Percentiles rank a stretch among this genome's conserved stretches.
phyloP scores from a whole-genome alignment of 371 early-diverging fungal species.

The Mortierella sp. region DNA sequence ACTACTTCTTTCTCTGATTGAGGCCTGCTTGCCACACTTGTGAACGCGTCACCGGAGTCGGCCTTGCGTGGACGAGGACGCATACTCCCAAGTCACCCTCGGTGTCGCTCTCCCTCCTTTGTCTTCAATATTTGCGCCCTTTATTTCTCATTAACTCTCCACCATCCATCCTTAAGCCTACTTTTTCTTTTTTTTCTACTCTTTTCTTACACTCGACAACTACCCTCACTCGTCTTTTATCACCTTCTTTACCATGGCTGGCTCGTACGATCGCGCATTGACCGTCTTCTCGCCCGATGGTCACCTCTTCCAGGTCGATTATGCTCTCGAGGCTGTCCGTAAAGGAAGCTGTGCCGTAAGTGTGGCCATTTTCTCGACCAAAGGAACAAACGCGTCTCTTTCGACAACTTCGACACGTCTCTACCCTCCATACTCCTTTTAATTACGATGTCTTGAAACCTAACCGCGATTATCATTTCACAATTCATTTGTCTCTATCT shows the following conservation, averaged over 20 bases:
- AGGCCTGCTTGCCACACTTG: background rate
- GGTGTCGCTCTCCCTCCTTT: background rate
- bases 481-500: constrained; percentile 18
- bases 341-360: constrained; percentile 98
- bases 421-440: background rate
- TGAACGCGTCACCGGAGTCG: constrained; percentile 10
- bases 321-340: constrained; percentile 99
- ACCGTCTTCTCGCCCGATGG: constrained; percentile 99
- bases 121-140: background rate
- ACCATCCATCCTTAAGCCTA: background rate
- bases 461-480: constrained; percentile 1
- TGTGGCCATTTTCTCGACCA: constrained; percentile 2
- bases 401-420: background rate
- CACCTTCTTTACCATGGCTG: constrained; percentile 44
- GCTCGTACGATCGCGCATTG: constrained; percentile 92
- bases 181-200: background rate
- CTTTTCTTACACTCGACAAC: background rate
- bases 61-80: background rate
- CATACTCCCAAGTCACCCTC: background rate
- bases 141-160: background rate
- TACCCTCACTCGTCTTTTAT: background rate
- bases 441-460: background rate
- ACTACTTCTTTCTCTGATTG: background rate
- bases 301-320: constrained; percentile 99
- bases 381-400: constrained; percentile 20